phyloP scores from a whole-genome alignment of 2,329 filamentous ascomycete species.

The Fusarium napiforme region DNA sequence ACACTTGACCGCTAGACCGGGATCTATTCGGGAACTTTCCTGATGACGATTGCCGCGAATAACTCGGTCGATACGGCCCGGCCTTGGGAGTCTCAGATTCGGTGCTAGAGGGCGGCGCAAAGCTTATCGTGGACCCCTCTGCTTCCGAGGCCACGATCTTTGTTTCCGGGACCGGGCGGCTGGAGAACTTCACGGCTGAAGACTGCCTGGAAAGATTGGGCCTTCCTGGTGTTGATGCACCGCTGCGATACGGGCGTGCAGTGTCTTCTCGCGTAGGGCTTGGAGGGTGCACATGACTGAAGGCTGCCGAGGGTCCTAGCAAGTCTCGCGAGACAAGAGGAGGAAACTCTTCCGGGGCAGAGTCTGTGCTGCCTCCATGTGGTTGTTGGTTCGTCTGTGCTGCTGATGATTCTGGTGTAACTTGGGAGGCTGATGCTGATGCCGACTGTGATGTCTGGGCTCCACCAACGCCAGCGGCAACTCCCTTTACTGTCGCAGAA shows the following conservation, averaged over 20 bases:
- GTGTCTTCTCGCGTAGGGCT: slow-evolving; percentile 42
- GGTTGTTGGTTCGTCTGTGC: neutral
- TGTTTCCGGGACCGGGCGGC: slow-evolving; percentile 77
- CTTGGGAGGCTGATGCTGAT: slow-evolving; percentile 14
- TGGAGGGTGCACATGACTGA: slow-evolving; percentile 36
- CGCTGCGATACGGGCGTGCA: slow-evolving; percentile 37
- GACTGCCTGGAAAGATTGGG: slow-evolving; percentile 64
- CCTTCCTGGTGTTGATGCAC: slow-evolving; percentile 47
- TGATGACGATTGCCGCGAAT: slow-evolving; percentile 59
- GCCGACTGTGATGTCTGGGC: slow-evolving; percentile 10
- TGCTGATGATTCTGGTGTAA: slow-evolving; percentile 14
- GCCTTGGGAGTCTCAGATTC: slow-evolving; percentile 44
- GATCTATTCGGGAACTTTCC: slow-evolving; percentile 72
- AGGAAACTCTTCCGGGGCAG: slow-evolving; percentile 40
- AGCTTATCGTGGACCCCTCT: slow-evolving; percentile 73
- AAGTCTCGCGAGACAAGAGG: slow-evolving; percentile 30
- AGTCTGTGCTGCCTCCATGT: slow-evolving; percentile 2
- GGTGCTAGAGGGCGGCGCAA: slow-evolving; percentile 57
- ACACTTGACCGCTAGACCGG: slow-evolving; percentile 68
- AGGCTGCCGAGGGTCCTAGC: slow-evolving; percentile 3
- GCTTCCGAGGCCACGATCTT: slow-evolving; percentile 70
- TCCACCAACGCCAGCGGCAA: slow-evolving; percentile 14
- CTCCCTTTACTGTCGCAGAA: slow-evolving; percentile 36
- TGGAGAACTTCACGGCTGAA: slow-evolving; percentile 73
- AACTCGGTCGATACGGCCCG: slow-evolving; percentile 49